Conservation (phyloP, 225 moss, liverwort and hornwort species). For the Climacium dendroides region DNA sequence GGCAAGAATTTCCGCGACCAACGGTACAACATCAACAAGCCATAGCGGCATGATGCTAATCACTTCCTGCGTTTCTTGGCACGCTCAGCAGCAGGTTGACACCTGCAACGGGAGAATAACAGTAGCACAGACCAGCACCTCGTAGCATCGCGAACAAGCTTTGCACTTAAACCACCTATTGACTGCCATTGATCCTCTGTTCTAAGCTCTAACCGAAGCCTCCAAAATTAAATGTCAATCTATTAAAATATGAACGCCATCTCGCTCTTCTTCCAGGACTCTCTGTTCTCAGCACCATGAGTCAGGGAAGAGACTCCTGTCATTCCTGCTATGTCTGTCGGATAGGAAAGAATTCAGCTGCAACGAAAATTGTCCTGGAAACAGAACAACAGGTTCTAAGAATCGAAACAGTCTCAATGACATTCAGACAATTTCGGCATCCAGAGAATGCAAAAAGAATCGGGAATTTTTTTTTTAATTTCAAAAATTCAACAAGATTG, state of each 20-base stretch:
- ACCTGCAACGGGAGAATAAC: not conserved
- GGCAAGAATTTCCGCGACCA: not conserved
- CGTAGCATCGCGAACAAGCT: not conserved
- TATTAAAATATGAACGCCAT: too few relatives aligned
- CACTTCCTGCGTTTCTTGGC: slow-evolving; percentile 19
- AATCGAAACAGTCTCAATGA: not conserved
- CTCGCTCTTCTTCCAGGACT: not conserved
- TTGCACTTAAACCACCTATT: not conserved
- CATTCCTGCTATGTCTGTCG: not conserved
- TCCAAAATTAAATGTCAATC: not conserved
- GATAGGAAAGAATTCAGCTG: not conserved
- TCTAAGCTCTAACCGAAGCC: not conserved
- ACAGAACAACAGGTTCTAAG: not conserved
- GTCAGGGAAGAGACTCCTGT: not conserved
- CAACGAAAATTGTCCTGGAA: not conserved
- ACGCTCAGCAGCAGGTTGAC: not conserved
- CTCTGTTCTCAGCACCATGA: not conserved
- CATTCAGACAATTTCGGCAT: not conserved
- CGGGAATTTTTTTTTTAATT: not conserved
- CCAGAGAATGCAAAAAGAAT: not conserved
- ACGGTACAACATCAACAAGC: not conserved
- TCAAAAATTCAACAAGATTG: not conserved
- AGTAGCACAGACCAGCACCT: not conserved
- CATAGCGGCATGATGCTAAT: not conserved
- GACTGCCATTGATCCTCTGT: not conserved